These are phyloP conservation scores for Clavispora vitiphila DNA, from an alignment of 805 yeast genomes.

Conservation along the genomic window DNA sequence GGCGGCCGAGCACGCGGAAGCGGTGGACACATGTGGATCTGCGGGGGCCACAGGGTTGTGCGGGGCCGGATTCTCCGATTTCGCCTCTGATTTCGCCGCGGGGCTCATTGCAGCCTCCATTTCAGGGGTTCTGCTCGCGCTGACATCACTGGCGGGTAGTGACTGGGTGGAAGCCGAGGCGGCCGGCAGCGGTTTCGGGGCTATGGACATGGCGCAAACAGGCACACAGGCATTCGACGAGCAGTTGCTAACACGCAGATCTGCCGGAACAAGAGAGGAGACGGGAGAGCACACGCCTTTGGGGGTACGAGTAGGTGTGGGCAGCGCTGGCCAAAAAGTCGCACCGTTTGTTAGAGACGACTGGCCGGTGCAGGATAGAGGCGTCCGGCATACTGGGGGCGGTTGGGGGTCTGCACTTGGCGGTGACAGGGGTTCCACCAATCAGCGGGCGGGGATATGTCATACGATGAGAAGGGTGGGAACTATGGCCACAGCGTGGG, in stretches of 20 bases:
- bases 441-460: not conserved
- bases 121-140: not conserved
- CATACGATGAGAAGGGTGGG: too few relatives aligned
- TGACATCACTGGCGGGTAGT: not conserved
- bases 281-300: not conserved
- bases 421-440: not conserved
- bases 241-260: not conserved
- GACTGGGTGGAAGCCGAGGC: not conserved
- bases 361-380: not conserved
- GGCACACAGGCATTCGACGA: not conserved
- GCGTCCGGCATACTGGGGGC: not conserved
- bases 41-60: too few relatives aligned
- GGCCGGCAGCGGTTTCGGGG: not conserved
- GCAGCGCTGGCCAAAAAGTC: not conserved
- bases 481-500: too few relatives aligned
- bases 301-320: not conserved
- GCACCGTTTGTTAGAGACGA: not conserved
- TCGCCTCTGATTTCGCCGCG: too few relatives aligned
- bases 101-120: too few relatives aligned
- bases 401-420: too few relatives aligned
- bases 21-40: too few relatives aligned
- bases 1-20: too few relatives aligned
- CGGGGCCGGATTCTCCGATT: too few relatives aligned
- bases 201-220: not conserved
- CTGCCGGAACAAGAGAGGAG: not conserved